Conservation (phyloP, 352 stramenopile species). For the Pythium phragmitis region DNA sequence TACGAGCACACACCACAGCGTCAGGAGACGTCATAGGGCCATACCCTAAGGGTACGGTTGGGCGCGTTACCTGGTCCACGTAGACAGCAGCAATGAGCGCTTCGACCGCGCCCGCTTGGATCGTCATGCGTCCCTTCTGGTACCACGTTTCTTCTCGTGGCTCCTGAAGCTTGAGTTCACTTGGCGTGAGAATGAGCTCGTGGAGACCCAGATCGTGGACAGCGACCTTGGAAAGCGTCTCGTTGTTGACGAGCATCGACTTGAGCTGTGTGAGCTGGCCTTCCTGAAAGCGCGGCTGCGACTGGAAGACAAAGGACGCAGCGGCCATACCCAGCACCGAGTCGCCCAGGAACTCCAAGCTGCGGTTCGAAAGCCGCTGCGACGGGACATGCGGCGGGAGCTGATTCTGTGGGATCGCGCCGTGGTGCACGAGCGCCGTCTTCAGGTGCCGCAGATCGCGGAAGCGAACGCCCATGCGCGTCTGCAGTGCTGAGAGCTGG, state of each 20-base stretch:
- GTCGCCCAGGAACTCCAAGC: conserved; percentile 82
- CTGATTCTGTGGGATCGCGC: conserved; percentile 45
- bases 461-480: conserved; percentile 62
- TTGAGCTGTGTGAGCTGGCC: conserved; percentile 75
- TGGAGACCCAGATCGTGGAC: conserved; percentile 55
- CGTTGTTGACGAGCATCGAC: conserved; percentile 73
- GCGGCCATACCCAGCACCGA: conserved; percentile 66
- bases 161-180: conserved; percentile 35
- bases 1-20: conserved; percentile 5
- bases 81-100: conserved; percentile 79
- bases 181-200: conserved; percentile 59
- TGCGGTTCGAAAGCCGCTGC: conserved; percentile 76
- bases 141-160: conserved; percentile 30
- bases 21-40: background rate
- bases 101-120: conserved; percentile 74
- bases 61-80: conserved; percentile 49
- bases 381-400: conserved; percentile 41
- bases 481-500: conserved; percentile 49
- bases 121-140: conserved; percentile 60
- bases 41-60: background rate
- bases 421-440: conserved; percentile 75
- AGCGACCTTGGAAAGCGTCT: conserved; percentile 64
- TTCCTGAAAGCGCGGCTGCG: conserved; percentile 64
- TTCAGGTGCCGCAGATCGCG: conserved; percentile 54
- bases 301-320: conserved; percentile 72